These are phyloP conservation scores for Neofusicoccum umdonicola DNA, from an alignment of 2,329 filamentous ascomycete genomes.

Conservation along the genomic window DNA sequence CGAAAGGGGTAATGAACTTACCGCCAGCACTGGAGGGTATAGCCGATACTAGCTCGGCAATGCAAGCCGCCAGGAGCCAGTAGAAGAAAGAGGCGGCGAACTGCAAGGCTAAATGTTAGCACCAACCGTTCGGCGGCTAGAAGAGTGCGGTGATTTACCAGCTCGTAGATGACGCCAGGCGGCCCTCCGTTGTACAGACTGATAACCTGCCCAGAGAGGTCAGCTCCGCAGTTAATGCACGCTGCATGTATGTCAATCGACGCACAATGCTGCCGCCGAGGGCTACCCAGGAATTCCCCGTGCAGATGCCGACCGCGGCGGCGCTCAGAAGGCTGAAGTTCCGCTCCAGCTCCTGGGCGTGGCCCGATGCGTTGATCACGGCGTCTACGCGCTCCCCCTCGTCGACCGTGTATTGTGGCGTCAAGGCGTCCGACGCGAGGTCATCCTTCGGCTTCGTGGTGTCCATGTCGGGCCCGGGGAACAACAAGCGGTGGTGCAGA, in stretches of 20 bases:
- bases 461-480: background rate
- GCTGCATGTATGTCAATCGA: constrained; percentile 13
- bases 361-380: constrained; percentile 50
- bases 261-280: constrained; percentile 49
- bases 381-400: constrained; percentile 29
- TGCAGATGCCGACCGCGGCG: constrained; percentile 47
- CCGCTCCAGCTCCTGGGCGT: constrained; percentile 52
- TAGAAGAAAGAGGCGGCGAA: constrained; percentile 52
- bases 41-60: constrained; percentile 51
- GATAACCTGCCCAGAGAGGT: constrained; percentile 28
- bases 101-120: constrained; percentile 16
- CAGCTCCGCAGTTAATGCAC: constrained; percentile 5
- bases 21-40: constrained; percentile 42
- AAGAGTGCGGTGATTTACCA: constrained; percentile 22
- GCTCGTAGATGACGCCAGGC: constrained; percentile 47
- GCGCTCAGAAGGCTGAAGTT: constrained; percentile 50
- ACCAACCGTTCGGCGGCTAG: background rate
- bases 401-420: constrained; percentile 9
- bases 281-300: constrained; percentile 45
- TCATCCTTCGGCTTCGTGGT: constrained; percentile 4
- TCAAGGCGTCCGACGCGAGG: background rate
- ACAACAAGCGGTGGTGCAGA: background rate
- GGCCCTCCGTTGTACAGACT: constrained; percentile 47
- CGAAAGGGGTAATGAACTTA: constrained; percentile 11
- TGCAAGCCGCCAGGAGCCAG: constrained; percentile 49